Evolutionary conservation across 345 rosid genomes (phyloP).

Genomic region (Hibiscus syriacus): DNA sequence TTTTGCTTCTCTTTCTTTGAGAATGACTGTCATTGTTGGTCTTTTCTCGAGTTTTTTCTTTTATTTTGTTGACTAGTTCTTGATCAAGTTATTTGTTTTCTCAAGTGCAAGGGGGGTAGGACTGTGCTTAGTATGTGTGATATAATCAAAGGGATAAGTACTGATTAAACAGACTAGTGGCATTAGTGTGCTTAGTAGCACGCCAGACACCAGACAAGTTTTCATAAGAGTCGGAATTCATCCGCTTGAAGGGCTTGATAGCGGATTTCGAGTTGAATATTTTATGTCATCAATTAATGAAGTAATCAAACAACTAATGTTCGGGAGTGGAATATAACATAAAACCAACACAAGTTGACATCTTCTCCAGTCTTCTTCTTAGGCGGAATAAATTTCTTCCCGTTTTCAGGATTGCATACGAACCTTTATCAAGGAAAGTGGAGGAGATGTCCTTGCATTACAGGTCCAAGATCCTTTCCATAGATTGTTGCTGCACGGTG

Average conservation of each 20-base stretch:
- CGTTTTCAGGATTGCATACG: not conserved
- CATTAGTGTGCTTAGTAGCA: not conserved
- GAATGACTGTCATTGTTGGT: not conserved
- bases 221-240: too few relatives aligned
- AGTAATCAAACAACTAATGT: not conserved
- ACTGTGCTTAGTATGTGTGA: too few relatives aligned
- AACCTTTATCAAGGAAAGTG: not conserved
- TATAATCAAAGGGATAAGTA: too few relatives aligned
- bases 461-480: conserved; percentile 86
- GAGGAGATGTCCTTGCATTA: conserved; percentile 37
- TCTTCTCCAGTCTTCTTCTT: not conserved
- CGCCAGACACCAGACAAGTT: too few relatives aligned
- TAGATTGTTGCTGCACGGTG: too few relatives aligned
- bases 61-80: not conserved
- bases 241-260: not conserved
- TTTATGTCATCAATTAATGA: not conserved
- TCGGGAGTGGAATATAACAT: not conserved
- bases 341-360: not conserved
- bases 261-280: not conserved
- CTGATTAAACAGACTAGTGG: too few relatives aligned
- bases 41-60: not conserved
- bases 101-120: not conserved
- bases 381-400: not conserved
- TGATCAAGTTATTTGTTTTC: not conserved
- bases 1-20: not conserved